These are phyloP conservation scores for Phaseolus lunatus DNA, from an alignment of 306 rosid species.

Conservation along the genomic window DNA sequence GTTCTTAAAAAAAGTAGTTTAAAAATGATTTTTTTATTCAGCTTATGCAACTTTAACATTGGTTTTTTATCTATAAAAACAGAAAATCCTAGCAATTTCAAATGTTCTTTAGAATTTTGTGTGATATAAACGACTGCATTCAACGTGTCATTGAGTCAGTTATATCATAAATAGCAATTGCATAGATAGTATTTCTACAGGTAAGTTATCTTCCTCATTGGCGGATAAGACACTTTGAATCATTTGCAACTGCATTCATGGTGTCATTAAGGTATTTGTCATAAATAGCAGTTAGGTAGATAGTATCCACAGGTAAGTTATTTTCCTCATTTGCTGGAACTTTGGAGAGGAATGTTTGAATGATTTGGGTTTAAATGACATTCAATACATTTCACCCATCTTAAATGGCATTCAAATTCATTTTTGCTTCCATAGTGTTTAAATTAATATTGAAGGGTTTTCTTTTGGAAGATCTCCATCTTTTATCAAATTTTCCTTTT, in stretches of 20 bases:
- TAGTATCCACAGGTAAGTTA: background rate
- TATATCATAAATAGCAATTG: background rate
- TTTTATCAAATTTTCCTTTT: background rate
- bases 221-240: background rate
- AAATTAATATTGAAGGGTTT: background rate
- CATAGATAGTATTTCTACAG: background rate
- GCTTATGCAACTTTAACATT: background rate
- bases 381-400: background rate
- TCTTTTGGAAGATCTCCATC: background rate
- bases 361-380: constrained; percentile 14
- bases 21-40: constrained; percentile 27
- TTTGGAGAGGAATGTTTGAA: background rate
- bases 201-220: background rate
- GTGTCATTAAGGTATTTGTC: background rate
- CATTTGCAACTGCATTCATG: background rate
- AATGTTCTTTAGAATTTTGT: constrained; percentile 3
- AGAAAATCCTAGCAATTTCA: background rate
- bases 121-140: background rate
- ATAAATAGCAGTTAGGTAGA: background rate
- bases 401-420: constrained; percentile 21
- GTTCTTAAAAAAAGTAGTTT: background rate
- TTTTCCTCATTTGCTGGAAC: background rate
- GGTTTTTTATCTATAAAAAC: background rate
- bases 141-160: background rate
- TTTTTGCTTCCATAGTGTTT: background rate